phyloP scores from a whole-genome alignment of 139 green algal genomes.

The Eudorina sp. region DNA sequence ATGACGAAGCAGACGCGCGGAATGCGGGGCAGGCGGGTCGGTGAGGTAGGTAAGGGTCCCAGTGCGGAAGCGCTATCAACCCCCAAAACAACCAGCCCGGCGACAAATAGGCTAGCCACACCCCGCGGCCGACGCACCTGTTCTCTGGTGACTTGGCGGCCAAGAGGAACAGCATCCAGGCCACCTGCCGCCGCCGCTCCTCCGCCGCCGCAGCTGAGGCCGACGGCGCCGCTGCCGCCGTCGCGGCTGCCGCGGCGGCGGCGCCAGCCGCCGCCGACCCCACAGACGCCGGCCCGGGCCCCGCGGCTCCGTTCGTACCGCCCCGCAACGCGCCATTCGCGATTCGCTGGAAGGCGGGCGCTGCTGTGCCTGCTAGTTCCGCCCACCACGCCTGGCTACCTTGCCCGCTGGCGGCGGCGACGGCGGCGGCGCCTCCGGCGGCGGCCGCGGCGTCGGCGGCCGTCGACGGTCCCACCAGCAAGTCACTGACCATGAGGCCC shows the following conservation, averaged over 20 bases:
- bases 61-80: too few species aligned
- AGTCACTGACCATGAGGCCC: neutral
- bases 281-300: neutral
- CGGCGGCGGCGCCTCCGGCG: neutral
- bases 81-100: too few species aligned
- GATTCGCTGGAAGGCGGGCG: slow-evolving; percentile 49
- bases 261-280: neutral
- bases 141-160: slow-evolving; percentile 42
- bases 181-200: slow-evolving; percentile 57
- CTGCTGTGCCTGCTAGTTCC: slow-evolving; percentile 36
- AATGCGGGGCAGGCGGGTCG: too few species aligned
- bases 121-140: slow-evolving; percentile 11
- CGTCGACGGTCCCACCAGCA: neutral
- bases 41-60: too few species aligned
- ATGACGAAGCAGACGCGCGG: too few species aligned
- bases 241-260: neutral
- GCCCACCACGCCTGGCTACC: slow-evolving; percentile 33
- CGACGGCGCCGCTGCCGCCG: neutral
- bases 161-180: slow-evolving; percentile 70
- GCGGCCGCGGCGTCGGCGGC: neutral
- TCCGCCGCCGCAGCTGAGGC: slow-evolving; percentile 44
- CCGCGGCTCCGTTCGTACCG: neutral
- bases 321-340: slow-evolving; percentile 6
- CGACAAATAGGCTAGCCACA: too few species aligned
- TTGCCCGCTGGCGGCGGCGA: neutral